Base-by-base conservation (phyloP, 495 filamentous ascomycete genomes). In the Aeminium ludgeri region DNA sequence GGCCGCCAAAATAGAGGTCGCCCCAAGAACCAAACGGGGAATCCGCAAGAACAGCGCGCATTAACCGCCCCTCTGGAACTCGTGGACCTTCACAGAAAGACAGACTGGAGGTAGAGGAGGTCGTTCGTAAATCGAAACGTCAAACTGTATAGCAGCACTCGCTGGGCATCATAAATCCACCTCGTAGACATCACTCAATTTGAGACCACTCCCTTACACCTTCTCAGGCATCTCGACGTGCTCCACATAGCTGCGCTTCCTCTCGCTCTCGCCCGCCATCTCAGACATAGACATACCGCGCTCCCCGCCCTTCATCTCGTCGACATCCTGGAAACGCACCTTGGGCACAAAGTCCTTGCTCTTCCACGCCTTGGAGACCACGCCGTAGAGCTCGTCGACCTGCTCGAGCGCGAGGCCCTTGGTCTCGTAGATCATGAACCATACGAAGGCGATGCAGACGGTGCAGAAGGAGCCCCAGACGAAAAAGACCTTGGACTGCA, bases 361-460 rank as follows among this genome's bases (percentile, higher is more conserved):
- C 45, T 48, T 43, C 45, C 34, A 36, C 20, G 45, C 45, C 18
- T 56, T 45, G 31, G 20, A 25, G 10, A 60, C 54, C n/a, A 52
- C 48, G 18, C 44, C 58, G 42, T 62, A 62, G 8, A 62, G 54
- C 48, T 62, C 59, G 29, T 62, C 55, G 38, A 62, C 59, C 39
- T 62, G 55, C 43, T 62, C 59, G 34, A 61, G 55, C 4, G 49
- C 38, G 11, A 59, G 45, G 20, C 51, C 59, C 41, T 62, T 62
- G 30, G 59, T 62, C 44, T 62, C 59, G 50, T 62, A 62, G 47
- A 62, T 59, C 48, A 62, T 49, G 42, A 54, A 48, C 50, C 49
- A 61, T 25, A 59, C 54, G 45, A 62, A 62, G 16, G 38, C 44
- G 40, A 61, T 57, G 44, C 55, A 58, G 29, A 61, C 45, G 43